Evolutionary conservation across 139 green algal species (phyloP).

Genomic region (Picochlorum sp.): DNA sequence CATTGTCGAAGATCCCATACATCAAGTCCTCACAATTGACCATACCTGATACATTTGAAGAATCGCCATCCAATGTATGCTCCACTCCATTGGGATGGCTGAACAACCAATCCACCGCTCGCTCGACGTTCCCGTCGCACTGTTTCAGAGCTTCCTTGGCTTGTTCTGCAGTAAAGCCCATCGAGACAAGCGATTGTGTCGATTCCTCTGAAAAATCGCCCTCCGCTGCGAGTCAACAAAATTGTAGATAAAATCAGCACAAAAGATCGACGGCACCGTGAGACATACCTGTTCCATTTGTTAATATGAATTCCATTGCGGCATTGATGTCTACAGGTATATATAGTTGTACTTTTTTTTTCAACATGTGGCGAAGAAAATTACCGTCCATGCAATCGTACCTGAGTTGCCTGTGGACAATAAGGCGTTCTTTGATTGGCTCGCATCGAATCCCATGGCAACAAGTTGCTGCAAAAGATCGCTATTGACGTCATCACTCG

Average conservation of each 20-base stretch:
- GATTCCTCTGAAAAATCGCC: slow-evolving; percentile 6
- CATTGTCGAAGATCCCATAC: too few species aligned
- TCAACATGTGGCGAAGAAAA: background rate
- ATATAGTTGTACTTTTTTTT: background rate
- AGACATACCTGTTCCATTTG: slow-evolving; percentile 39
- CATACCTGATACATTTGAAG: too few species aligned
- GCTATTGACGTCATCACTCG: slow-evolving; percentile 4
- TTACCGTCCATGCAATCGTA: background rate
- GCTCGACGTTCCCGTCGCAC: slow-evolving; percentile 70
- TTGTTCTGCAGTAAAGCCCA: slow-evolving; percentile 21
- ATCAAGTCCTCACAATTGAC: too few species aligned
- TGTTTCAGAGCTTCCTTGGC: slow-evolving; percentile 52
- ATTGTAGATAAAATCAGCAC: background rate
- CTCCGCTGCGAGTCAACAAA: background rate
- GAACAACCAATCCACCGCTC: slow-evolving; percentile 92
- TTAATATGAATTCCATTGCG: slow-evolving; percentile 86
- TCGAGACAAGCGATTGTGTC: background rate
- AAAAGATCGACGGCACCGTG: background rate
- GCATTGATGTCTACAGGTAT: slow-evolving; percentile 43
- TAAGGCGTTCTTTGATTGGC: slow-evolving; percentile 64
- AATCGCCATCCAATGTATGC: slow-evolving; percentile 37
- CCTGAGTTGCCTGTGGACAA: slow-evolving; percentile 37
- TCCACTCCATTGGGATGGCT: slow-evolving; percentile 76
- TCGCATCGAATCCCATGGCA: slow-evolving; percentile 85
- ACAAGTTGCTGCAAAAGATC: slow-evolving; percentile 50